Percentiles rank a stretch among this genome's conserved stretches.
Conservation (phyloP, 305 asterid species). For the Plantago coronopus region DNA sequence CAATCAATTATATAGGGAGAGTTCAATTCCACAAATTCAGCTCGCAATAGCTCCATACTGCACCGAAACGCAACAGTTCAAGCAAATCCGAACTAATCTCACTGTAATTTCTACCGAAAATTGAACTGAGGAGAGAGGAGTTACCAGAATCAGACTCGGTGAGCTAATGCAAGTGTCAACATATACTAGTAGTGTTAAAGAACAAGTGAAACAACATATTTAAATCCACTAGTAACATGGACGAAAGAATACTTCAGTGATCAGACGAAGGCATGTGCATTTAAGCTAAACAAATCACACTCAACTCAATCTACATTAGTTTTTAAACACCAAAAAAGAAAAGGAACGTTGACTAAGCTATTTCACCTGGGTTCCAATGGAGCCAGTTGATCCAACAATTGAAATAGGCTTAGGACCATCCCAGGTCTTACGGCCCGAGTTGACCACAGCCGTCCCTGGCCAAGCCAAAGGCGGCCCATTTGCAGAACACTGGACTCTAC, state of each 20-base stretch:
- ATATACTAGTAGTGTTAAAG: not conserved
- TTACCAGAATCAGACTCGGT: constrained; percentile 71
- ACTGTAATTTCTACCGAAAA: not conserved
- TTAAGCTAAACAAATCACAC: not conserved
- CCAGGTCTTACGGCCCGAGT: constrained; percentile 66
- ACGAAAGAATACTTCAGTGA: constrained; percentile 2
- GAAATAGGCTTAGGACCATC: constrained; percentile 95
- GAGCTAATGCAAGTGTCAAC: constrained; percentile 44
- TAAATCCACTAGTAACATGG: no score
- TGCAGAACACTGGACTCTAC: constrained; percentile 60
- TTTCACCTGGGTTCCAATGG: constrained; percentile 92
- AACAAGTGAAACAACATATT: not conserved
- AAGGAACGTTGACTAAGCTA: not conserved
- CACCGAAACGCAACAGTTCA: no score
- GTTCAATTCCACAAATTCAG: no score
- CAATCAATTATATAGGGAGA: no score
- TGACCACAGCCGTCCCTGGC: constrained; percentile 83
- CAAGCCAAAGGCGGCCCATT: constrained; percentile 88
- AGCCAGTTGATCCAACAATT: constrained; percentile 93
- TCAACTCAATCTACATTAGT: not conserved
- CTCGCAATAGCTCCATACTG: no score
- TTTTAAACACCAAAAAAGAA: not conserved
- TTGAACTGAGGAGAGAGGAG: not conserved
- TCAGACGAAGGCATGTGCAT: constrained; percentile 16
- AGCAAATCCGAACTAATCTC: no score